These are phyloP conservation scores for Scheffersomyces lignicola DNA, from an alignment of 1,139 yeast genomes.

Conservation along the genomic window DNA sequence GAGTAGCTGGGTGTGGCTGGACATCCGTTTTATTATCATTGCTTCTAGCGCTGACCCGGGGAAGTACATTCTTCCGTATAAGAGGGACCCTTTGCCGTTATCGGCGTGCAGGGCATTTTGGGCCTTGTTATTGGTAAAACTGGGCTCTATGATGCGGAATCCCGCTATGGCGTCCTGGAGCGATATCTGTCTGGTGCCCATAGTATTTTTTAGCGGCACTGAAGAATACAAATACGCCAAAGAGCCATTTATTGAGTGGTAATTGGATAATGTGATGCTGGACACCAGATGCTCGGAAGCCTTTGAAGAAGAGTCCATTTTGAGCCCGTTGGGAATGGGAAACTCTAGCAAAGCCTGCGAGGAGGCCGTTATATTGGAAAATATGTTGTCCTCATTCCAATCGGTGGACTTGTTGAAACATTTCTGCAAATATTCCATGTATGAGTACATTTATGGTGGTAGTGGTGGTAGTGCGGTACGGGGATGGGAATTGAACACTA, in stretches of 20 bases:
- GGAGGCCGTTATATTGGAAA: constrained; percentile 70
- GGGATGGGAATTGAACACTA: no score
- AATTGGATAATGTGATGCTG: constrained; percentile 69
- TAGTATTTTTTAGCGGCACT: constrained; percentile 49
- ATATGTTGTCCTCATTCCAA: constrained; percentile 80
- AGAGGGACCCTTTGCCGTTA: constrained; percentile 20
- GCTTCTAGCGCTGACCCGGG: constrained; percentile 91
- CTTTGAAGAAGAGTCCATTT: constrained; percentile 69
- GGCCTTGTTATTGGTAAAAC: constrained; percentile 4
- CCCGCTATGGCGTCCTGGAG: constrained; percentile 81
- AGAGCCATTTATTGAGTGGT: constrained; percentile 75
- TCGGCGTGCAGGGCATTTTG: neutral
- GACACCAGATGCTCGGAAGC: constrained; percentile 74
- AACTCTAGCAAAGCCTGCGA: constrained; percentile 74
- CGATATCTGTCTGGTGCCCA: constrained; percentile 54
- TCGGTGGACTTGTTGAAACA: constrained; percentile 67
- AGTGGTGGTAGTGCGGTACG: no score
- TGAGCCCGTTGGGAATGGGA: constrained; percentile 66
- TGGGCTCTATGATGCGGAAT: constrained; percentile 60
- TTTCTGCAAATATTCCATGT: constrained; percentile 80
- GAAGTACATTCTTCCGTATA: constrained; percentile 84
- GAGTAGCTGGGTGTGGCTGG: constrained; percentile 61
- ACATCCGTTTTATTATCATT: constrained; percentile 69
- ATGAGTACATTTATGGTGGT: constrained; percentile 56
- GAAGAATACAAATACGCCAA: constrained; percentile 79